Base-by-base conservation (phyloP, 148 eudicot genomes). In the Oxyria digyna region DNA sequence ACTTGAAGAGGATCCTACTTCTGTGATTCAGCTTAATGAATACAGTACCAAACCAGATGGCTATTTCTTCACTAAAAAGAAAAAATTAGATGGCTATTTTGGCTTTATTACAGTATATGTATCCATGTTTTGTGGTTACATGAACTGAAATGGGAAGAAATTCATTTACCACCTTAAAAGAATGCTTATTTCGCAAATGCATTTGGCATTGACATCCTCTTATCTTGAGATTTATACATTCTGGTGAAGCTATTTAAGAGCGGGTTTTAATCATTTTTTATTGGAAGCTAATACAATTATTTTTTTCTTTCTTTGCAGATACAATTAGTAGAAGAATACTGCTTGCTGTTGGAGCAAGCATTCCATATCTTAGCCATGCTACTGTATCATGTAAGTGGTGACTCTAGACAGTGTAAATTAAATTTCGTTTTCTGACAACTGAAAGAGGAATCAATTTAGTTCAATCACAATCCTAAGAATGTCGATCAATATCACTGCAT, bases 331-430 rank as follows among this genome's bases (percentile, higher is more conserved):
- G 91, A 79, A 87, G 98, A 67, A 77, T 84, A 52, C 74, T 93
- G 72, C 85, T 93, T 55, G 87, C 94, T 27, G 42, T 81, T 81
- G 98, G 94, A 54, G 77, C 84, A 73, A 74, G 80, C 73, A 74
- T 75, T 78, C 42, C 81, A 72, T 67, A 74, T 67, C 69, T 86
- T 68, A 33, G 69, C 26, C 81, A 83, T 73, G 74, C 75, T 33
- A 75, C 84, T 11, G 23, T 75, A n/a, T 74, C 94, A 71, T 92
- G 98, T 92, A 90, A 72, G 94, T 76, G 37, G 21, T 67, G 31
- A 42, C 63, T 27, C 31, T 4, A 4, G 9, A 21, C 26, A 0
- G 18, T n/a, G 14, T 59, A 1, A 0, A 29, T 59, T 29, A 15
- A 14, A 27, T 29, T 59, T 29, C 31, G 37, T 59, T 59, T 31